Evolutionary conservation across 495 filamentous ascomycete genomes (phyloP), one percentile per base, ranked within the genome.

Genomic region (Podospora sp.): DNA sequence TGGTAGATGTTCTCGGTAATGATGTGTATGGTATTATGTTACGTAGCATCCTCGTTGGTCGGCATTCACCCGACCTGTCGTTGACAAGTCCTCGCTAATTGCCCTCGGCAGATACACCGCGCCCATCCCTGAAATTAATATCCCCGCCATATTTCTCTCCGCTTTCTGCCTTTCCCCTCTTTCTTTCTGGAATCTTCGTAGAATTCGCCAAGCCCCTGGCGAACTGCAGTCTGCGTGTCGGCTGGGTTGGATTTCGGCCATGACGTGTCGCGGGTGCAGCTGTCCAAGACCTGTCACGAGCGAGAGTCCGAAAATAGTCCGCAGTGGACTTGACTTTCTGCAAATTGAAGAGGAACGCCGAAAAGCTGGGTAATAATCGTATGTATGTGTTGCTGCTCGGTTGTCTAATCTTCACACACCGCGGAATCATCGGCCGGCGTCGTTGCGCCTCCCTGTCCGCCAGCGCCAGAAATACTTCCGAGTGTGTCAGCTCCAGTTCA

Each of bases 31-130:
- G 40, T 46, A 46, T 46, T 46, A 46, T 46, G 40, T 46, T 46
- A 46, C 40, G 40, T 46, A 46, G 40, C 40, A 46, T 46, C 40
- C n/a, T 46, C 40, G 40, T 46, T 46, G 40, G 40, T 46, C 40
- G 40, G 40, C 40, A 46, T 46, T 46, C 40, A 46, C 14, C 40
- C 40, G 40, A 46, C 40, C 40, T 46, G 40, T 46, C 40, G 40
- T 46, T 46, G 40, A 46, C 40, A 46, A 18, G 40, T 2, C 40
- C 40, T 46, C 40, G 40, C 40, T 46, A 46, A 46, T 46, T 46
- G 40, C 9, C 40, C 40, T 46, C 40, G 40, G 40, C 40, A 46
- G 40, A 46, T 46, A 11, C 11, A 14, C 11, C 40, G 12, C 40
- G 16, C 33, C 33, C 16, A 46, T 11, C 40, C 40, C 40, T 46